Evolutionary conservation across 1,139 yeast species (phyloP).

Genomic region (Pichia sp.): DNA sequence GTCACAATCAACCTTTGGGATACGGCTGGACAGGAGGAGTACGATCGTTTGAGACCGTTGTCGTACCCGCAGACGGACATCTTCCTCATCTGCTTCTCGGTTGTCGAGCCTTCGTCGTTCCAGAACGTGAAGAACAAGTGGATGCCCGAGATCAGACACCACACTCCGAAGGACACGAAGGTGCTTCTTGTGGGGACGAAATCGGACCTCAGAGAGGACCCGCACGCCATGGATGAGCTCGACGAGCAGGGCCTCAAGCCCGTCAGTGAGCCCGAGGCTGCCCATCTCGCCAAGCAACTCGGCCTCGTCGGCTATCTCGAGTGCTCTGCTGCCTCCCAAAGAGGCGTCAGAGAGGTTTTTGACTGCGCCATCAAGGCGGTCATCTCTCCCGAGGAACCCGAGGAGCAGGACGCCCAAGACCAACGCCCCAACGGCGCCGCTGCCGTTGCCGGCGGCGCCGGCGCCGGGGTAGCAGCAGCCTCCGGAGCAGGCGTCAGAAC

Average conservation of each 20-base stretch:
- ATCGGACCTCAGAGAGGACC: constrained; percentile 78
- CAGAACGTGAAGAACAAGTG: constrained; percentile 71
- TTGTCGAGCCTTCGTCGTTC: constrained; percentile 77
- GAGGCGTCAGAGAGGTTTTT: constrained; percentile 77
- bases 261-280: constrained; percentile 61
- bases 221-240: constrained; percentile 67
- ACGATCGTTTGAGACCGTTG: constrained; percentile 84
- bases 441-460: constrained; percentile 34
- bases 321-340: constrained; percentile 91
- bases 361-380: constrained; percentile 77
- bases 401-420: constrained; percentile 14
- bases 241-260: constrained; percentile 61
- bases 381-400: constrained; percentile 47
- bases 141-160: constrained; percentile 87
- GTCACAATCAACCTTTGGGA: constrained; percentile 89
- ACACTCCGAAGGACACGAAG: constrained; percentile 72
- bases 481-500: not conserved
- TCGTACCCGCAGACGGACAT: constrained; percentile 93
- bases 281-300: constrained; percentile 62
- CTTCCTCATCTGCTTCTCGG: constrained; percentile 81
- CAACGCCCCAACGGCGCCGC: not conserved
- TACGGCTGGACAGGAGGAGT: constrained; percentile 95
- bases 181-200: constrained; percentile 83
- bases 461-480: constrained; percentile 10
- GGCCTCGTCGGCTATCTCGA: constrained; percentile 76